Evolutionary conservation across 257 asterid genomes (phyloP).

Genomic region (Gentiana straminea): DNA sequence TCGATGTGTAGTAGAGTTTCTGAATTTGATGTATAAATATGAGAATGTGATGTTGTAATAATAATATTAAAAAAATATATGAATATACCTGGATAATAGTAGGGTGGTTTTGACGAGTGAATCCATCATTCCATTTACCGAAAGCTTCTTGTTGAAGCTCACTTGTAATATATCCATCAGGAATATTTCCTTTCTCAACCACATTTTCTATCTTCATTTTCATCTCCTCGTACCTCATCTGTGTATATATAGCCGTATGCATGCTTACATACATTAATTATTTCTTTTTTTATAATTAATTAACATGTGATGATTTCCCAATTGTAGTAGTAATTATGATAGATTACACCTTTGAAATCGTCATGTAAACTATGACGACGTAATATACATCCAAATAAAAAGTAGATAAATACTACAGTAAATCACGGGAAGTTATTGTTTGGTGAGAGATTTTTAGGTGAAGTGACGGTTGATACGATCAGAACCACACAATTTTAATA

Average conservation of each 20-base stretch:
- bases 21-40: too few relatives aligned
- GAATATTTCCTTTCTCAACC: conserved; percentile 30
- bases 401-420: too few relatives aligned
- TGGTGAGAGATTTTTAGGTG: too few relatives aligned
- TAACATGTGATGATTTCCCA: not conserved
- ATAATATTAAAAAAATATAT: not conserved
- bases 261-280: not conserved
- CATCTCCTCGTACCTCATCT: conserved; percentile 55
- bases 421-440: too few relatives aligned
- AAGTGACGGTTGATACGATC: too few relatives aligned
- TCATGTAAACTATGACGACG: too few relatives aligned
- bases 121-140: conserved; percentile 26
- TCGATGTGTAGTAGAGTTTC: too few relatives aligned
- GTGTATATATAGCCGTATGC: not conserved
- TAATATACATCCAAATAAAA: too few relatives aligned
- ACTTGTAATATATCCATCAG: conserved; percentile 24
- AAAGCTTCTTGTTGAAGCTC: conserved; percentile 20
- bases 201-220: conserved; percentile 37
- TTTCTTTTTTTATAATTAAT: not conserved
- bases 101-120: conserved; percentile 44
- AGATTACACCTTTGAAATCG: too few relatives aligned
- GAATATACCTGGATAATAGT: conserved; percentile 38
- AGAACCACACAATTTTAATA: too few relatives aligned
- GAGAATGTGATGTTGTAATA: too few relatives aligned
- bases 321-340: too few relatives aligned